These are phyloP conservation scores for Nakaseomyces nivariensis DNA, from an alignment of 1,139 yeast species.

Conservation along the genomic window DNA sequence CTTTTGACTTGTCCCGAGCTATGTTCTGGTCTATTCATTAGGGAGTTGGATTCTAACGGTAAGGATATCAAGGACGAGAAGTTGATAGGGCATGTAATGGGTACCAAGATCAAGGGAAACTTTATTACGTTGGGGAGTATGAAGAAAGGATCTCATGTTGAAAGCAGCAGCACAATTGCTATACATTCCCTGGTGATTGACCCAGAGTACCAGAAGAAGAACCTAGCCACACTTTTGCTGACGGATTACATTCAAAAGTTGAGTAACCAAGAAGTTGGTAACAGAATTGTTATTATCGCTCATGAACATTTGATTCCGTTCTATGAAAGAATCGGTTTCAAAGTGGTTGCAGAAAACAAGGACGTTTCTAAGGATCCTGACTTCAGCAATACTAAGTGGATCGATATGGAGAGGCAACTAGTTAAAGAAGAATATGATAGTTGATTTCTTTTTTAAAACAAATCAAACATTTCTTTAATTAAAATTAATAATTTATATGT, in stretches of 20 bases:
- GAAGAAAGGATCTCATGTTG: conserved; percentile 53
- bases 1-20: conserved; percentile 80
- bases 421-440: conserved; percentile 29
- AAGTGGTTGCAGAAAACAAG: conserved; percentile 25
- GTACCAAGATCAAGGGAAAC: conserved; percentile 54
- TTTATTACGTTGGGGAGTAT: conserved; percentile 56
- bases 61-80: conserved; percentile 43
- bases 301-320: conserved; percentile 62
- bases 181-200: conserved; percentile 74
- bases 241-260: conserved; percentile 88
- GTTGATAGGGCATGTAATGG: conserved; percentile 75
- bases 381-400: conserved; percentile 27
- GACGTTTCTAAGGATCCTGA: conserved; percentile 23
- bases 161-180: conserved; percentile 64
- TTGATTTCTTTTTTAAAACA: conserved; percentile 4
- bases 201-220: conserved; percentile 71
- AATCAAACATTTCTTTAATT: neutral
- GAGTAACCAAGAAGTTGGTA: conserved; percentile 80
- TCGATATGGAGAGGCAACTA: conserved; percentile 30
- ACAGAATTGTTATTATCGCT: conserved; percentile 62
- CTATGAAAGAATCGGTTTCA: conserved; percentile 71
- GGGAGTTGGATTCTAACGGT: conserved; percentile 43
- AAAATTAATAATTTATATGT: no score
- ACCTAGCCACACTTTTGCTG: conserved; percentile 70
- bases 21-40: conserved; percentile 73